Evolutionary conservation across 2,329 filamentous ascomycete genomes (phyloP), one percentile per base, ranked within the genome.

Genomic region (Decorospora gaudefroyi): DNA sequence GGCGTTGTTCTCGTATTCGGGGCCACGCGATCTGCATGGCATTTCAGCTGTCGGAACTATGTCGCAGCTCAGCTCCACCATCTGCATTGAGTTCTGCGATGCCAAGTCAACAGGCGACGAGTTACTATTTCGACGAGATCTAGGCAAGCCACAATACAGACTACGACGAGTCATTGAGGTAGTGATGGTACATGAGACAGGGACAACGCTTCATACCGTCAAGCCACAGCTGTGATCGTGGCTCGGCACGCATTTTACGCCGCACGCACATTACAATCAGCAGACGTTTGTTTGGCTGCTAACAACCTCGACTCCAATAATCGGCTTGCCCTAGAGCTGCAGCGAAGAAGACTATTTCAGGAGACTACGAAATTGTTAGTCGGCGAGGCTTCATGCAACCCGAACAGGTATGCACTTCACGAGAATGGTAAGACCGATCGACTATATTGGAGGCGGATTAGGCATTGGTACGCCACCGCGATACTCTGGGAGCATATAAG

Each of bases 131-230:
- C 17, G 28, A 10, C 17, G 11, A 36, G 39, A 26, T 25, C 30
- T 31, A 12, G 32, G 12, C 22, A 35, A 36, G 46, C 35, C 41
- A 45, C 35, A 12, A 35, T 37, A 17, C 46, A 40, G n/a, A 22
- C 12, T 40, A 30, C 43, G 35, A 40, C 33, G 29, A 25, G 19
- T 35, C 23, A 34, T 22, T 39, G 42, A 31, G 35, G 23, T 22
- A 33, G 33, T 10, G 17, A 18, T 21, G n/a, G n/a, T n/a, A n/a
- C n/a, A n/a, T n/a, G n/a, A n/a, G n/a, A n/a, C n/a, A n/a, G n/a
- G n/a, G n/a, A n/a, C n/a, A n/a, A n/a, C n/a, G n/a, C n/a, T n/a
- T n/a, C n/a, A n/a, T n/a, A n/a, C n/a, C n/a, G n/a, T n/a, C n/a
- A n/a, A n/a, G n/a, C n/a, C n/a, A n/a, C n/a, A n/a, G n/a, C n/a